phyloP scores from a whole-genome alignment of 169 alveolate genomes.

The Cryptosporidium ubiquitum region DNA sequence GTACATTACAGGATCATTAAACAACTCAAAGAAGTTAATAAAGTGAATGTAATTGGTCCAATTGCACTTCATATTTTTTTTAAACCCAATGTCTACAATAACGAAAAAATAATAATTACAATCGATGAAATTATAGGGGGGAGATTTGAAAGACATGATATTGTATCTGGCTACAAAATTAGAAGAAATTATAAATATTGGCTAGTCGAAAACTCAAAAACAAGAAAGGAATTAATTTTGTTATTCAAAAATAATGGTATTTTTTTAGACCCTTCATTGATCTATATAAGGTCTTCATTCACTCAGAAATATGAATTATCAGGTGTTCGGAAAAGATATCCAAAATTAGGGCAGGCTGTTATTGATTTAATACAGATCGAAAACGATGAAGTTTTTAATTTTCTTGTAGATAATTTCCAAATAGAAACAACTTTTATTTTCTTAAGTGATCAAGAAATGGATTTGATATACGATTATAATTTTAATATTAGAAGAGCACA shows the following conservation, averaged over 20 bases:
- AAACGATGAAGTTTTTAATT: slow-evolving; percentile 67
- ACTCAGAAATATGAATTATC: slow-evolving; percentile 45
- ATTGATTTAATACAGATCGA: slow-evolving; percentile 26
- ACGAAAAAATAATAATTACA: background rate
- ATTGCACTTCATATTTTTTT: slow-evolving; percentile 32
- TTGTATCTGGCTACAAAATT: slow-evolving; percentile 1
- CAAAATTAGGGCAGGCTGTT: slow-evolving; percentile 20
- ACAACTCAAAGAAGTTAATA: background rate
- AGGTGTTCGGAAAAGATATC: background rate
- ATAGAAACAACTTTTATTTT: slow-evolving; percentile 66
- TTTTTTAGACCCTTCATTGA: slow-evolving; percentile 21
- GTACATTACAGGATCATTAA: slow-evolving; percentile 1
- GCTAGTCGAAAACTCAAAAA: slow-evolving; percentile 36
- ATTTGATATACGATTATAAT: slow-evolving; percentile 48
- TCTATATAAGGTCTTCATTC: slow-evolving; percentile 42
- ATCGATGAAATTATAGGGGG: slow-evolving; percentile 74
- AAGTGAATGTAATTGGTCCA: slow-evolving; percentile 17
- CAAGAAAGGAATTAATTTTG: background rate
- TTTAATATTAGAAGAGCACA: slow-evolving; percentile 49
- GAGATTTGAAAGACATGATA: slow-evolving; percentile 22
- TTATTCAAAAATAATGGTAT: slow-evolving; percentile 18
- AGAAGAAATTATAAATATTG: slow-evolving; percentile 66
- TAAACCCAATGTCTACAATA: background rate
- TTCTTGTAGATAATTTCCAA: slow-evolving; percentile 56
- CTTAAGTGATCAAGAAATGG: slow-evolving; percentile 59